Evolutionary conservation across 2,329 filamentous ascomycete genomes (phyloP).

Genomic region (Talaromyces sp.): DNA sequence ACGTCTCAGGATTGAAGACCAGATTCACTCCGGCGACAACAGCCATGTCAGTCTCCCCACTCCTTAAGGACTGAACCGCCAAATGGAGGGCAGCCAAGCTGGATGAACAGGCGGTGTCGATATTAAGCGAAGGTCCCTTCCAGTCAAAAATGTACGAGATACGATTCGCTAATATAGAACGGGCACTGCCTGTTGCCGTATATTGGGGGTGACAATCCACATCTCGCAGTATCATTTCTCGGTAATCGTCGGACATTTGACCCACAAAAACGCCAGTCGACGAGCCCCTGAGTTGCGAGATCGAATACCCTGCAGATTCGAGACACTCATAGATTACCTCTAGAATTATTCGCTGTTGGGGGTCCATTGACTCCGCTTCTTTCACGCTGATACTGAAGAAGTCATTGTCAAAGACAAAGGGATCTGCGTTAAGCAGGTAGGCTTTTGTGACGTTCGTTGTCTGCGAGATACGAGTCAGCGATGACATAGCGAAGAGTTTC

Average conservation of each 20-base stretch:
- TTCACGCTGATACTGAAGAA: constrained; percentile 25
- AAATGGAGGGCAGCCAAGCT: constrained; percentile 38
- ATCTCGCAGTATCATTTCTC: constrained; percentile 19
- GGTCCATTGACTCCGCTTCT: constrained; percentile 34
- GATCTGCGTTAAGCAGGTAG: constrained; percentile 25
- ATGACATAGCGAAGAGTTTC: not conserved
- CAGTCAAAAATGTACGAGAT: constrained; percentile 42
- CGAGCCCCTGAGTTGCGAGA: constrained; percentile 25
- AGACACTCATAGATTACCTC: constrained; percentile 44
- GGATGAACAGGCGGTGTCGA: constrained; percentile 49
- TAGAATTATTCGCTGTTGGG: constrained; percentile 26
- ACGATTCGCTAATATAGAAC: constrained; percentile 40
- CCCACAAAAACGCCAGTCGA: constrained; percentile 29
- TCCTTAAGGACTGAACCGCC: constrained; percentile 29
- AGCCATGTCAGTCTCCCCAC: constrained; percentile 27
- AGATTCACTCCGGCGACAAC: constrained; percentile 26
- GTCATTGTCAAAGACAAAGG: constrained; percentile 22
- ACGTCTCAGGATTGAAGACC: constrained; percentile 31
- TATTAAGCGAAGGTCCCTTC: constrained; percentile 41
- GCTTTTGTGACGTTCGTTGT: constrained; percentile 27
- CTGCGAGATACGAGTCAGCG: not conserved
- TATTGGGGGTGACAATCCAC: constrained; percentile 19
- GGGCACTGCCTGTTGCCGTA: constrained; percentile 28
- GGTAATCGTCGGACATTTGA: constrained; percentile 26
- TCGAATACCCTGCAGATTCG: constrained; percentile 22